These are phyloP conservation scores for Aulographum hederae DNA, from an alignment of 2,329 filamentous ascomycete species.

Conservation along the genomic window DNA sequence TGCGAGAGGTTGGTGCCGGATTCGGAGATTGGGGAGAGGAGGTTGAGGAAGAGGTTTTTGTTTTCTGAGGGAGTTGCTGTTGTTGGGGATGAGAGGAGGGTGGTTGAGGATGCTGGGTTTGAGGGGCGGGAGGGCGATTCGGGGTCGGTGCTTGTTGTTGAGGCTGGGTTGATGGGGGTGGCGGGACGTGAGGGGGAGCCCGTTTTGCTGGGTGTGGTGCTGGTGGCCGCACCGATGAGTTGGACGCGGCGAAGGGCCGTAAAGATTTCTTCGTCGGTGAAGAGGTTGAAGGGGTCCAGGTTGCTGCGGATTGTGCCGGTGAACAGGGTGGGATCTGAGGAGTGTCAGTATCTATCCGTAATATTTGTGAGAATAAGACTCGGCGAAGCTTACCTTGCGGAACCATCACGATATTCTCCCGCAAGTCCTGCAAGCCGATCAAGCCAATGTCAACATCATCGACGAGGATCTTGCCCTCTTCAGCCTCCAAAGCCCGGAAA, in stretches of 20 bases:
- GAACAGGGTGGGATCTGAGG: slow-evolving; percentile 69
- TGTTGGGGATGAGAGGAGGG: not conserved
- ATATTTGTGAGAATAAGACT: not conserved
- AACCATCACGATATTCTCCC: slow-evolving; percentile 90
- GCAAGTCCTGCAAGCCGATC: slow-evolving; percentile 84
- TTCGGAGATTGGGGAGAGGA: slow-evolving; percentile 68
- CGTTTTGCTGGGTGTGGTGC: slow-evolving; percentile 26
- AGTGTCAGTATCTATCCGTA: slow-evolving; percentile 7
- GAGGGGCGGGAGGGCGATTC: slow-evolving; percentile 5
- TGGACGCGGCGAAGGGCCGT: slow-evolving; percentile 74
- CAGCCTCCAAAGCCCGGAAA: slow-evolving; percentile 85
- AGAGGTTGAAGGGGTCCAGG: slow-evolving; percentile 76
- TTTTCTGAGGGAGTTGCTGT: slow-evolving; percentile 41
- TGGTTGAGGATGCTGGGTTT: not conserved
- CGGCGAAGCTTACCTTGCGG: slow-evolving; percentile 41
- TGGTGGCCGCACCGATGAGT: slow-evolving; percentile 43
- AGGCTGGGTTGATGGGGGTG: slow-evolving; percentile 7
- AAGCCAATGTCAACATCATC: slow-evolving; percentile 78
- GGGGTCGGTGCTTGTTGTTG: slow-evolving; percentile 11
- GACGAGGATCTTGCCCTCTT: slow-evolving; percentile 73
- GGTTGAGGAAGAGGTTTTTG: slow-evolving; percentile 86
- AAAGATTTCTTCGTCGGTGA: slow-evolving; percentile 83
- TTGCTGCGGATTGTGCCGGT: slow-evolving; percentile 83
- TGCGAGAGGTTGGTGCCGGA: slow-evolving; percentile 91
- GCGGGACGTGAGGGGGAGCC: slow-evolving; percentile 16